Percentiles rank a stretch among this genome's conserved stretches.
Evolutionary conservation across 2,329 filamentous ascomycete genomes (phyloP).

Genomic region (Alternaria conjuncta): DNA sequence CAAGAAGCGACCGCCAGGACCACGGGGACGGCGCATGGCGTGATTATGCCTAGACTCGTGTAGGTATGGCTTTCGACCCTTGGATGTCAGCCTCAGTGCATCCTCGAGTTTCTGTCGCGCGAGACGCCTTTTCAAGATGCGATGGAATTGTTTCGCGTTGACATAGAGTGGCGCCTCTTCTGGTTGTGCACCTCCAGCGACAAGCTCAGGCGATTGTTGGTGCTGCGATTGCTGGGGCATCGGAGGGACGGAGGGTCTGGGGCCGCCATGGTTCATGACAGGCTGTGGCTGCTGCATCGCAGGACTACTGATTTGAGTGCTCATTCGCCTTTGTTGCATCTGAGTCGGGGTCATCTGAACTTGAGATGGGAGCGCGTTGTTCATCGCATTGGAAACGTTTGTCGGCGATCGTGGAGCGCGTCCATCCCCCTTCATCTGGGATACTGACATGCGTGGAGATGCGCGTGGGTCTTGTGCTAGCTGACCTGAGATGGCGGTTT

Average conservation of each 20-base stretch:
- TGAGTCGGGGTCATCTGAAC: conserved; percentile 48
- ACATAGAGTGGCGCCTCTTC: conserved; percentile 97
- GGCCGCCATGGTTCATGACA: conserved; percentile 73
- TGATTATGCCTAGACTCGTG: conserved; percentile 98
- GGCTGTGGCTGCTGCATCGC: conserved; percentile 72
- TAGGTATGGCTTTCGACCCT: conserved; percentile 94
- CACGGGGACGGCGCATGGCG: conserved; percentile 92
- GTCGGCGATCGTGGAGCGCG: conserved; percentile 75
- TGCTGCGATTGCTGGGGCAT: conserved; percentile 69
- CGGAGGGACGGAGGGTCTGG: conserved; percentile 58
- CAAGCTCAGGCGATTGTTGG: conserved; percentile 80
- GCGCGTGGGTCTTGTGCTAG: conserved; percentile 62
- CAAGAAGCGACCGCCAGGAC: conserved; percentile 92
- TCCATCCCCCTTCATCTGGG: conserved; percentile 71
- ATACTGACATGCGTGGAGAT: conserved; percentile 77
- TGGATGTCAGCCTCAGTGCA: conserved; percentile 86
- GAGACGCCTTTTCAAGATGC: conserved; percentile 91
- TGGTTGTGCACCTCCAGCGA: conserved; percentile 65
- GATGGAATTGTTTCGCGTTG: conserved; percentile 98
- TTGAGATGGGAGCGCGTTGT: conserved; percentile 46
- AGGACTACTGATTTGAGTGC: conserved; percentile 50
- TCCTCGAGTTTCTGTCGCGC: conserved; percentile 94
- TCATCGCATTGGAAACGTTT: conserved; percentile 69
- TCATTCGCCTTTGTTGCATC: conserved; percentile 50
- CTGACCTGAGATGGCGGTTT: conserved; percentile 68